These are phyloP conservation scores for Kurtzmaniella quercitrusa DNA, from an alignment of 1,139 yeast species.

Conservation along the genomic window DNA sequence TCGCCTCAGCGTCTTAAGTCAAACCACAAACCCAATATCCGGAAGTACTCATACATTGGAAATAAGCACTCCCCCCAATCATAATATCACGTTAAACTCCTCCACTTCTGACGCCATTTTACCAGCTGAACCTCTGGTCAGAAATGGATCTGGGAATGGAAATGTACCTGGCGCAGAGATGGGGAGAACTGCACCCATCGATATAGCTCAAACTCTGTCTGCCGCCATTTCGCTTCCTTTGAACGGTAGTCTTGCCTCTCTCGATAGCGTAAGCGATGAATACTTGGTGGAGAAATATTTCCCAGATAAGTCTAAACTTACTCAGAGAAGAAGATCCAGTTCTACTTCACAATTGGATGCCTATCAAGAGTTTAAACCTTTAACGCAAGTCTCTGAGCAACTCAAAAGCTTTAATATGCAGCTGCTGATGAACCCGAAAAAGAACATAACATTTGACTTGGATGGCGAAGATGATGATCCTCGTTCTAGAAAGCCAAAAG, in stretches of 20 bases:
- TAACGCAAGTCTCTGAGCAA: conserved; percentile 22
- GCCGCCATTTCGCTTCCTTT: conserved; percentile 53
- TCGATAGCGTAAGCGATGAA: conserved; percentile 70
- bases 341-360: conserved; percentile 9
- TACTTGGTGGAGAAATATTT: conserved; percentile 31
- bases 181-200: conserved; percentile 25
- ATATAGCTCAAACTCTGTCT: conserved; percentile 25
- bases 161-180: no score
- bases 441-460: conserved; percentile 1
- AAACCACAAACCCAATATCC: neutral
- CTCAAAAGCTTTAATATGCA: conserved; percentile 36
- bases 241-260: conserved; percentile 71
- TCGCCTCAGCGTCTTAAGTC: conserved; percentile 31
- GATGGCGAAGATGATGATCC: conserved; percentile 9
- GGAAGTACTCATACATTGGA: neutral
- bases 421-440: conserved; percentile 30
- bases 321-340: conserved; percentile 9
- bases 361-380: conserved; percentile 3
- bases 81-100: neutral
- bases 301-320: neutral
- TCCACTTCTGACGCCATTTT: no score
- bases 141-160: no score
- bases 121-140: no score
- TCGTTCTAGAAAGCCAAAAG: neutral
- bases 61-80: neutral